Evolutionary conservation across 2,329 filamentous ascomycete species (phyloP), one percentile per base, ranked within the genome.

Genomic region (Alternaria infectoria): DNA sequence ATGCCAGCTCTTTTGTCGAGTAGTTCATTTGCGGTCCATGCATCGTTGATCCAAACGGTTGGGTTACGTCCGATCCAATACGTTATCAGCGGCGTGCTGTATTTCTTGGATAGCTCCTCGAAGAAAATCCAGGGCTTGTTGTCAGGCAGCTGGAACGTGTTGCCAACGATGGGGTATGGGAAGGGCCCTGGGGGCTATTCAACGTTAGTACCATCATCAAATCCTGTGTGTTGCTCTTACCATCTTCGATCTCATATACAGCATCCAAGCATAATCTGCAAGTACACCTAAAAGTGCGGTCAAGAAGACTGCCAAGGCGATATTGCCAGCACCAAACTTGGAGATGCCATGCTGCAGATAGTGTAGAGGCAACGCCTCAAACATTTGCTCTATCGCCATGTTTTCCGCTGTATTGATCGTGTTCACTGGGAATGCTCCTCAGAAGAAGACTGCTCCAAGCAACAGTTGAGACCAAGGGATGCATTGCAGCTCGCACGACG

Each of bases 111-210:
- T 0, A 87, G 74, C 66, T 84, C 71, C 57, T 88, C 85, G 66
- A 88, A 87, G 73, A 85, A 86, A 23, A 87, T 81, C 86, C 86
- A 88, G 3, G 86, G 86, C 69, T 88, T 87, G 59, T 79, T 81
- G 23, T 84, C 80, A 2, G 86, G 86, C 5, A 88, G 79, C 64
- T 83, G 82, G 59, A 85, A 86, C 0, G 86, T 88, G 69, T 87
- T 88, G 32, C 86, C 86, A 5, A 88, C 77, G 30, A 88, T 81
- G 5, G 86, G 86, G 64, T 80, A 81, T 3, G 86, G 86, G 4
- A 86, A 80, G 1, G 86, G 86, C 0, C 86, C 86, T 3, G 86
- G 86, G 1, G 86, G 86, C 84, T 86, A 57, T 59, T 19, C 9
- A 30, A 44, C 19, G 32, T 62, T 32, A 60, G 49, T 36, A 30